phyloP scores from a whole-genome alignment of 768 basidiomycete species.

The Galerina marginata region DNA sequence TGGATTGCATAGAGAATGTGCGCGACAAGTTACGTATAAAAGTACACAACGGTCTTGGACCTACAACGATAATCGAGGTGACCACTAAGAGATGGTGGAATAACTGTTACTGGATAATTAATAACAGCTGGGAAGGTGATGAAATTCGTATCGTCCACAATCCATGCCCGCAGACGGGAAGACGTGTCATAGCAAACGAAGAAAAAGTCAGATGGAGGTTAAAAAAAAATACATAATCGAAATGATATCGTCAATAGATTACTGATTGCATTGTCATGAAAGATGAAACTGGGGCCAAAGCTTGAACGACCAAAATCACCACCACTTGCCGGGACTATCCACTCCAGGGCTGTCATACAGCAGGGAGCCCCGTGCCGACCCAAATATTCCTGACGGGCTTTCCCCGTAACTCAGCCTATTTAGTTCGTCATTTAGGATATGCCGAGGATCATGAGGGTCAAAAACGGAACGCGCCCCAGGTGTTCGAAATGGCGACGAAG shows the following conservation, averaged over 20 bases:
- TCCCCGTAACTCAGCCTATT: slow-evolving; percentile 52
- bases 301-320: slow-evolving; percentile 22
- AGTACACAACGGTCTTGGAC: background rate
- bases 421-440: slow-evolving; percentile 76
- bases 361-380: slow-evolving; percentile 54
- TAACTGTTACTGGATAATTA: background rate
- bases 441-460: slow-evolving; percentile 75
- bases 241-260: slow-evolving; percentile 20
- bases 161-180: slow-evolving; percentile 2
- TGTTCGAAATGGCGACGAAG: slow-evolving; percentile 46
- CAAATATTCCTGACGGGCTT: slow-evolving; percentile 74
- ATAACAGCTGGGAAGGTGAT: background rate
- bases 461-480: slow-evolving; percentile 58
- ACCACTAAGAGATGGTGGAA: background rate
- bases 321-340: slow-evolving; percentile 33
- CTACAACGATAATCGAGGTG: background rate
- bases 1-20: slow-evolving; percentile 2
- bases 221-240: slow-evolving; percentile 14
- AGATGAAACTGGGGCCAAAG: slow-evolving; percentile 10
- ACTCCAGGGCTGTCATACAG: slow-evolving; percentile 79
- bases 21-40: background rate
- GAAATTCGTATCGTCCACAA: slow-evolving; percentile 5
- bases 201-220: slow-evolving; percentile 13
- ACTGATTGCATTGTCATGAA: slow-evolving; percentile 22
- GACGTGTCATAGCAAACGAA: background rate